These are phyloP conservation scores for Fraxinus floribunda DNA, from an alignment of 305 asterid species.

Conservation along the genomic window DNA sequence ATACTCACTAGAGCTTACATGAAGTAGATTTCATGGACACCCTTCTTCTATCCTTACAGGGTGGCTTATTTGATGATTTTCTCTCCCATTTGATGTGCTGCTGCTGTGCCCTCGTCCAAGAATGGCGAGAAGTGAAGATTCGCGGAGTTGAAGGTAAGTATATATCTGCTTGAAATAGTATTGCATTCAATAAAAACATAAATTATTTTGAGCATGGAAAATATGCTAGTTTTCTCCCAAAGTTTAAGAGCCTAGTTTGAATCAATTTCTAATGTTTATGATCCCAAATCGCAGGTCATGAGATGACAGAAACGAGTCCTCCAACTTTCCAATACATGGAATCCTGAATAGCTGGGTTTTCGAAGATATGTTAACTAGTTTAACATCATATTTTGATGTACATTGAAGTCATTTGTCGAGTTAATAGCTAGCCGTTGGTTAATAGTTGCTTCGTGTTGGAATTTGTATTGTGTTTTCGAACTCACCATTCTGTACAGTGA, in stretches of 20 bases:
- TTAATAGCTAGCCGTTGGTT: neutral
- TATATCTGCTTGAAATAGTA: neutral
- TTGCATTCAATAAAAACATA: neutral
- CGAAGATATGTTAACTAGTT: neutral
- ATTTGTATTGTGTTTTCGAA: neutral
- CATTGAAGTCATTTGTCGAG: neutral
- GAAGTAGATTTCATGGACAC: neutral
- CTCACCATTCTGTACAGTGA: neutral
- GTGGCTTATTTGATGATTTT: constrained; percentile 75
- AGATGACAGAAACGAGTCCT: constrained; percentile 50
- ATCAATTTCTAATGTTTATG: constrained; percentile 15
- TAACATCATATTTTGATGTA: neutral
- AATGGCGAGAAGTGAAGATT: constrained; percentile 74
- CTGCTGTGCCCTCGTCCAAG: constrained; percentile 94
- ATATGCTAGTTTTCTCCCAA: neutral
- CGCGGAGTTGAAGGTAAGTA: constrained; percentile 58
- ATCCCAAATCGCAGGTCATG: constrained; percentile 42
- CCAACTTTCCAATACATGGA: constrained; percentile 73
- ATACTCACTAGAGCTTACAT: neutral
- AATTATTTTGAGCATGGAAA: neutral
- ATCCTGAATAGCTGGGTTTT: constrained; percentile 32
- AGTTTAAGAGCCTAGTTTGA: neutral
- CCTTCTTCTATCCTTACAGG: constrained; percentile 39
- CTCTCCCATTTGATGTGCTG: constrained; percentile 90
- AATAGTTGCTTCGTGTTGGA: neutral